These are phyloP conservation scores for Nemania diffusa DNA, from an alignment of 2,329 filamentous ascomycete genomes.

Conservation along the genomic window DNA sequence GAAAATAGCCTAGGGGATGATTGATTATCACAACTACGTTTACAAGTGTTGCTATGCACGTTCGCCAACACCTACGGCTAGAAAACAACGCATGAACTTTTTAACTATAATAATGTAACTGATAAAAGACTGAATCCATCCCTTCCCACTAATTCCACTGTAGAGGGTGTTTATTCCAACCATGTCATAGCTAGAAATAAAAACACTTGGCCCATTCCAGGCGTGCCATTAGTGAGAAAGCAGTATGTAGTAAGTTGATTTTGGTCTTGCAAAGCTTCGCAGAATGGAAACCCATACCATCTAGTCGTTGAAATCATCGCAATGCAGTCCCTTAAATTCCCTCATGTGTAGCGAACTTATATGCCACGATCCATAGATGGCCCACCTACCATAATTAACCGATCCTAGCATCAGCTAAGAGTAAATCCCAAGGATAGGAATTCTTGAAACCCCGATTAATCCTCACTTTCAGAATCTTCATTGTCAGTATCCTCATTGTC, in stretches of 20 bases:
- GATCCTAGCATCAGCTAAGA: neutral
- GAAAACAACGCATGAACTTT: slow-evolving; percentile 24
- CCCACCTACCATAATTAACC: neutral
- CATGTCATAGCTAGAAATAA: neutral
- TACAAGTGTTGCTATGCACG: neutral
- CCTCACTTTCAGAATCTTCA: too few relatives aligned
- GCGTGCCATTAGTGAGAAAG: neutral
- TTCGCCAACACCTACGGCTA: neutral
- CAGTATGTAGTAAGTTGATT: neutral
- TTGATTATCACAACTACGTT: neutral
- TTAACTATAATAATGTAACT: neutral
- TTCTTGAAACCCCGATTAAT: too few relatives aligned
- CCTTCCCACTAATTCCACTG: neutral
- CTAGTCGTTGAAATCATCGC: neutral
- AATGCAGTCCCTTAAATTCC: neutral
- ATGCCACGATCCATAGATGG: neutral
- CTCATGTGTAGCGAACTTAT: neutral
- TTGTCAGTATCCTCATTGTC: neutral
- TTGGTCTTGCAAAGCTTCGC: neutral
- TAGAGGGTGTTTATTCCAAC: neutral
- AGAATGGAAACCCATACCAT: neutral
- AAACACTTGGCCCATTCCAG: neutral
- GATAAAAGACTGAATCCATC: neutral
- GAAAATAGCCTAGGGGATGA: neutral
- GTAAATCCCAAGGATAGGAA: neutral